A percentile compares a stretch with the other conserved stretches of the same genome.
Conservation (phyloP, 441 rosid species). For the Pelargonium myrrhifolium region DNA sequence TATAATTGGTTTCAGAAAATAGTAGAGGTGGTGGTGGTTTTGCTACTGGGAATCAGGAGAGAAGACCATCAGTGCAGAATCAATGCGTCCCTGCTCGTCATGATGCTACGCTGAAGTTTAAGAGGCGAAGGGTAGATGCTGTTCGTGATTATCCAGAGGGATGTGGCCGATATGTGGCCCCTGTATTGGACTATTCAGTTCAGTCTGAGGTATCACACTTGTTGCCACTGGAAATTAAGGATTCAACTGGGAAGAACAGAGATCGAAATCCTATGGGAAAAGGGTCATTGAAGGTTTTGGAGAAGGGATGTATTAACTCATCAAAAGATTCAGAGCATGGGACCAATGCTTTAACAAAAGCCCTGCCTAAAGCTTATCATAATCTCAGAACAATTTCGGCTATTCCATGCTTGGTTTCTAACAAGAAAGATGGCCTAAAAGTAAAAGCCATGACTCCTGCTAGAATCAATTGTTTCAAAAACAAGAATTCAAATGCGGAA, state of each 20-base stretch:
- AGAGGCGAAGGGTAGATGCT: background rate
- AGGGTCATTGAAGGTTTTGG: too few relatives aligned
- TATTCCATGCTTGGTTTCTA: constrained; percentile 7
- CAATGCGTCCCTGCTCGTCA: background rate
- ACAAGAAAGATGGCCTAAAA: too few relatives aligned
- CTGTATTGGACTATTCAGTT: background rate
- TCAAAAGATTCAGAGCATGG: background rate
- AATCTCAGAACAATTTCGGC: constrained; percentile 15
- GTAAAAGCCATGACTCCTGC: background rate
- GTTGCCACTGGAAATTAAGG: too few relatives aligned
- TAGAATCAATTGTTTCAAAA: background rate
- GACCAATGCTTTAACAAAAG: background rate
- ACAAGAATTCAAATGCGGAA: background rate
- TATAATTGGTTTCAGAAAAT: too few relatives aligned
- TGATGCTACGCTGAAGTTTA: constrained; percentile 2
- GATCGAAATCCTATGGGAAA: too few relatives aligned
- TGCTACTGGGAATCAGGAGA: constrained; percentile 1
- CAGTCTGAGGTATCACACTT: background rate
- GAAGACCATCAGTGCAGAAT: background rate
- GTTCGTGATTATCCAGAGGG: constrained; percentile 19
- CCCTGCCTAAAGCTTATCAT: constrained; percentile 2
- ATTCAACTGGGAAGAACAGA: too few relatives aligned
- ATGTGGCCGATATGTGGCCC: constrained; percentile 1
- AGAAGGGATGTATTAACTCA: too few relatives aligned
- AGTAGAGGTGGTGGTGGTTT: background rate